Evolutionary conservation across 805 yeast species (phyloP).

Genomic region (Saccharomyces paradoxus): DNA sequence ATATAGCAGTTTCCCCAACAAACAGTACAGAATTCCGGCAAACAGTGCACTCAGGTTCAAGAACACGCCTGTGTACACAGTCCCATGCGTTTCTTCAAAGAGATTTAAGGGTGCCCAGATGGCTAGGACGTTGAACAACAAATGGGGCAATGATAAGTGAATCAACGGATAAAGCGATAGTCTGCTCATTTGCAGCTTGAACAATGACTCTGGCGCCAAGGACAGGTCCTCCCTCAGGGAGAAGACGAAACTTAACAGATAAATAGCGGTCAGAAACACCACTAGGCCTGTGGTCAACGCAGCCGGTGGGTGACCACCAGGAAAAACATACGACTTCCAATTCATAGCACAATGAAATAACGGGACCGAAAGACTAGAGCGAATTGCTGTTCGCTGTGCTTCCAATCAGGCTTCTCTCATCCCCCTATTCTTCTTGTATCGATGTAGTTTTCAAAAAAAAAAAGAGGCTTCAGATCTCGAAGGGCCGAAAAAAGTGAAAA

Average conservation of each 20-base stretch:
- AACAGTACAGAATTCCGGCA: slow-evolving; percentile 56
- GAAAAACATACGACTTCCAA: background rate
- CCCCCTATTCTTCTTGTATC: background rate
- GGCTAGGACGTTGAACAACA: slow-evolving; percentile 50
- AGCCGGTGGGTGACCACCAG: slow-evolving; percentile 35
- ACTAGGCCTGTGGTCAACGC: slow-evolving; percentile 56
- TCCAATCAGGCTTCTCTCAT: background rate
- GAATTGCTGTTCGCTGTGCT: background rate
- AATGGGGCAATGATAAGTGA: slow-evolving; percentile 55
- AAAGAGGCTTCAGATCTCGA: background rate
- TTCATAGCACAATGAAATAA: background rate
- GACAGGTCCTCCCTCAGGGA: slow-evolving; percentile 9
- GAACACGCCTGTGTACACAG: slow-evolving; percentile 77
- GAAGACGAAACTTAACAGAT: slow-evolving; percentile 28
- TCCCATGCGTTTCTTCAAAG: slow-evolving; percentile 70
- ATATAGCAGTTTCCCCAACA: slow-evolving; percentile 37
- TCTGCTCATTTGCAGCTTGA: slow-evolving; percentile 8
- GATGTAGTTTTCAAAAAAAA: background rate
- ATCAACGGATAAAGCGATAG: slow-evolving; percentile 62
- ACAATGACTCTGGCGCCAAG: slow-evolving; percentile 9
- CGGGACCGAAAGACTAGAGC: background rate
- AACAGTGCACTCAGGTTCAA: slow-evolving; percentile 62
- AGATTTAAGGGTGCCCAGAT: slow-evolving; percentile 51
- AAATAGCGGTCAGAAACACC: slow-evolving; percentile 45
- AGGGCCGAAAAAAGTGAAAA: background rate